phyloP scores from a whole-genome alignment of 139 green algal genomes.

The Micractinium sp. region DNA sequence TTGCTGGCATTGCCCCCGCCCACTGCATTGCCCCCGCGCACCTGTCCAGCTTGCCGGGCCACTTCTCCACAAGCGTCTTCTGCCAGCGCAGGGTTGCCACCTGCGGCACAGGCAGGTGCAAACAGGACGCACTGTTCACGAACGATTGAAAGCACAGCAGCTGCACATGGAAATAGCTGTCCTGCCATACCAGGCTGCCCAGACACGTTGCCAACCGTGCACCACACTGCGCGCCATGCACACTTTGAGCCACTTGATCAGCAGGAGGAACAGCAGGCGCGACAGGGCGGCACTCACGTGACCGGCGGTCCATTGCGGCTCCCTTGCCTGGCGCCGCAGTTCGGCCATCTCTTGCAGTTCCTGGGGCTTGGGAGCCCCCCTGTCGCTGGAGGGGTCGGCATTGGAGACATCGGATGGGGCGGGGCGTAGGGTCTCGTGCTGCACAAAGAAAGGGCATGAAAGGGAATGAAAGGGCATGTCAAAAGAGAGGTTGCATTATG shows the following conservation, averaged over 20 bases:
- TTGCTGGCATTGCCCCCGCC: too few species aligned
- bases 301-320: background rate
- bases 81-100: conserved; percentile 13
- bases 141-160: too few species aligned
- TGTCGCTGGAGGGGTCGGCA: background rate
- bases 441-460: background rate
- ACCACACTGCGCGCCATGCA: too few species aligned
- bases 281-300: background rate
- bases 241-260: too few species aligned
- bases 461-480: background rate
- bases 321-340: background rate
- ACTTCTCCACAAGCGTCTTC: background rate
- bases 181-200: too few species aligned
- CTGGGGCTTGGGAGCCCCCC: background rate
- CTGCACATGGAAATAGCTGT: too few species aligned
- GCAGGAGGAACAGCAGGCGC: too few species aligned
- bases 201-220: too few species aligned
- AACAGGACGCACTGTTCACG: too few species aligned
- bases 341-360: background rate
- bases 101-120: background rate
- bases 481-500: too few species aligned
- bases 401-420: background rate
- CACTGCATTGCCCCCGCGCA: too few species aligned
- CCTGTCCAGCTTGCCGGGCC: background rate
- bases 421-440: background rate